Evolutionary conservation across 495 filamentous ascomycete genomes (phyloP).

Genomic region (Cetradonia linearis): DNA sequence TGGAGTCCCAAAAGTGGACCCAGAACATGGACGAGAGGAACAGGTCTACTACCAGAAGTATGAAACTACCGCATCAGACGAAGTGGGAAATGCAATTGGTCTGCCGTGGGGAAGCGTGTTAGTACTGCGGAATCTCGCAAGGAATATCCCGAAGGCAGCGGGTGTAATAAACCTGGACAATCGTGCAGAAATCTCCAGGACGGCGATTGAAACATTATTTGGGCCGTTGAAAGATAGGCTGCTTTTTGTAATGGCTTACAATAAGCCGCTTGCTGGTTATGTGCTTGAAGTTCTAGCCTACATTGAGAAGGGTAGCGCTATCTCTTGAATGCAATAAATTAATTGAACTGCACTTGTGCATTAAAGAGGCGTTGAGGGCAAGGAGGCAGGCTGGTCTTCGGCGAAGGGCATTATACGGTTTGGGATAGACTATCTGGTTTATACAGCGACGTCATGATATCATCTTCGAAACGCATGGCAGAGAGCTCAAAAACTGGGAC

Average conservation of each 20-base stretch:
- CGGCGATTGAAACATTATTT: constrained; percentile 40
- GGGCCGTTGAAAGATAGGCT: constrained; percentile 34
- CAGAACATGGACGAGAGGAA: constrained; percentile 36
- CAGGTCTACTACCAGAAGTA: constrained; percentile 36
- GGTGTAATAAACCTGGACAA: constrained; percentile 8
- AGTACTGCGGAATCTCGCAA: constrained; percentile 80
- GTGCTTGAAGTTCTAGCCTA: constrained; percentile 36
- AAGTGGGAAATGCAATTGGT: constrained; percentile 68
- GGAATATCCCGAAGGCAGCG: constrained; percentile 46
- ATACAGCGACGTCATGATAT: background rate
- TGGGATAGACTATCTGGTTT: background rate
- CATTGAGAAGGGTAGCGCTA: constrained; percentile 26
- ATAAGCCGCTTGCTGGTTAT: constrained; percentile 37
- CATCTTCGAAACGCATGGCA: background rate
- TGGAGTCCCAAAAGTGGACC: constrained; percentile 33
- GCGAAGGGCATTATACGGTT: background rate
- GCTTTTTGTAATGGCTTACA: constrained; percentile 38
- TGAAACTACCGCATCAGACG: constrained; percentile 68
- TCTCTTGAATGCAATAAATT: background rate
- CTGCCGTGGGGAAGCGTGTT: constrained; percentile 76
- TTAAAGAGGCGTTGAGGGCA: background rate
- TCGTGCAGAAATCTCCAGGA: constrained; percentile 24
- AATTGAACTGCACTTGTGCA: background rate
- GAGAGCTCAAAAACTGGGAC: no score
- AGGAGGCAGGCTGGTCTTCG: background rate